These are phyloP conservation scores for Arthromyces matolae DNA, from an alignment of 768 basidiomycete species.

Conservation along the genomic window DNA sequence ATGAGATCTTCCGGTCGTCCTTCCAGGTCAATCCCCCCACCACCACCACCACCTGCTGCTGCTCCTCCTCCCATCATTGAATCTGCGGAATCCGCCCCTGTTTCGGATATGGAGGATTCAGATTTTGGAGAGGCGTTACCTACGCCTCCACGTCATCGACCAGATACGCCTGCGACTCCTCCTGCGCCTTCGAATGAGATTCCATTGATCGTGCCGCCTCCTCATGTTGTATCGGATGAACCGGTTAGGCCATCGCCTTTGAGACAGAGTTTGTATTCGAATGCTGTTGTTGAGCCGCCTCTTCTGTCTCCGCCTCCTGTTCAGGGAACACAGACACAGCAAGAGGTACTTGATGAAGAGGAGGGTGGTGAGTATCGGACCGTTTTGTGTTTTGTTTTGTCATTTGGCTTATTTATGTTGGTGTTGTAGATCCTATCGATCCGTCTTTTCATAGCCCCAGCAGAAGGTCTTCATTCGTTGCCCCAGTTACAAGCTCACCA, in stretches of 20 bases:
- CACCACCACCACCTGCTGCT: too few species aligned
- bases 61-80: too few species aligned
- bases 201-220: constrained; percentile 21
- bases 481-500: constrained; percentile 11
- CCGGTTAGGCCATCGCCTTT: constrained; percentile 12
- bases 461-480: constrained; percentile 33
- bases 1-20: constrained; percentile 10
- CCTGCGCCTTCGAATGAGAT: constrained; percentile 14
- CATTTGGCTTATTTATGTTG: not conserved
- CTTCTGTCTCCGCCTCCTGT: constrained; percentile 3
- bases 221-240: constrained; percentile 13
- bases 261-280: constrained; percentile 12
- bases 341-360: constrained; percentile 55
- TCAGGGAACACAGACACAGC: constrained; percentile 19
- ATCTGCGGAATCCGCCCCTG: constrained; percentile 7
- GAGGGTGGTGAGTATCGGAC: constrained; percentile 53
- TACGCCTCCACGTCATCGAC: constrained; percentile 23
- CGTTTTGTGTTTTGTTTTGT: not conserved
- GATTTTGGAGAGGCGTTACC: constrained; percentile 34
- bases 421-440: constrained; percentile 60
- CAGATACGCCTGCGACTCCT: constrained; percentile 13
- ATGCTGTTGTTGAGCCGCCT: constrained; percentile 4
- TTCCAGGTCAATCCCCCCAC: constrained; percentile 14
- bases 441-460: constrained; percentile 57
- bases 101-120: constrained; percentile 27